A percentile compares a stretch with the other conserved stretches of the same genome.
These are phyloP conservation scores for Penicillium paneum DNA, from an alignment of 2,329 filamentous ascomycete genomes.

Conservation along the genomic window DNA sequence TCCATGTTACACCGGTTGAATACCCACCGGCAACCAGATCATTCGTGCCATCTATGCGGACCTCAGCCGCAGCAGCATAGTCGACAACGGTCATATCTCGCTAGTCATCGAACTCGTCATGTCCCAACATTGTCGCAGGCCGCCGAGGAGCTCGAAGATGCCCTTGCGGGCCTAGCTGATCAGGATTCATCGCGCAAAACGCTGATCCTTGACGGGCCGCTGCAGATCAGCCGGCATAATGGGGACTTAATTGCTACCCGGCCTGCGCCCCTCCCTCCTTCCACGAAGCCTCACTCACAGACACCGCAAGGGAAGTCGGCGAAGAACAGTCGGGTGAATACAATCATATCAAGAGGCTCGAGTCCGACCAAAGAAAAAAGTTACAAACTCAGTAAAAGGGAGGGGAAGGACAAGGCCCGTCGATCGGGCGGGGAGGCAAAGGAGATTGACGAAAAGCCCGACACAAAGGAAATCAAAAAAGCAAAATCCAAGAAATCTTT, in stretches of 20 bases:
- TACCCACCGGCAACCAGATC: not conserved
- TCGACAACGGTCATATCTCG: conserved; percentile 3
- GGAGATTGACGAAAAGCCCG: not conserved
- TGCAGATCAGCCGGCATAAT: conserved; percentile 35
- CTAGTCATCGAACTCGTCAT: conserved; percentile 12
- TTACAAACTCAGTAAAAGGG: conserved; percentile 1
- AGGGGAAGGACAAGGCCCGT: not conserved
- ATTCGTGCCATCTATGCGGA: not conserved
- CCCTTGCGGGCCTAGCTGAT: conserved; percentile 9
- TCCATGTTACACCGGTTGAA: not conserved
- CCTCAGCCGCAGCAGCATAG: conserved; percentile 2
- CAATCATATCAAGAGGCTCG: not conserved
- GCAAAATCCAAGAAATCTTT: conserved; percentile 3
- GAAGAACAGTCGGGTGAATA: not conserved
- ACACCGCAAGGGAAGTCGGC: not conserved
- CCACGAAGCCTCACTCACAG: conserved; percentile 16
- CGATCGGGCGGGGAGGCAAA: not conserved
- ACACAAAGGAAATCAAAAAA: not conserved
- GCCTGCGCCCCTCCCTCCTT: conserved; percentile 30
- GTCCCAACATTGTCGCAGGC: conserved; percentile 32
- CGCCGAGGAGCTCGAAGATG: conserved; percentile 32
- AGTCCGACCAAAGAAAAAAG: conserved; percentile 2
- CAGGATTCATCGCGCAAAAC: conserved; percentile 7
- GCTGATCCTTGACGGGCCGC: conserved; percentile 25
- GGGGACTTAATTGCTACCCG: conserved; percentile 34